phyloP scores from a whole-genome alignment of 257 asterid genomes.

The Leptodermis oblonga region DNA sequence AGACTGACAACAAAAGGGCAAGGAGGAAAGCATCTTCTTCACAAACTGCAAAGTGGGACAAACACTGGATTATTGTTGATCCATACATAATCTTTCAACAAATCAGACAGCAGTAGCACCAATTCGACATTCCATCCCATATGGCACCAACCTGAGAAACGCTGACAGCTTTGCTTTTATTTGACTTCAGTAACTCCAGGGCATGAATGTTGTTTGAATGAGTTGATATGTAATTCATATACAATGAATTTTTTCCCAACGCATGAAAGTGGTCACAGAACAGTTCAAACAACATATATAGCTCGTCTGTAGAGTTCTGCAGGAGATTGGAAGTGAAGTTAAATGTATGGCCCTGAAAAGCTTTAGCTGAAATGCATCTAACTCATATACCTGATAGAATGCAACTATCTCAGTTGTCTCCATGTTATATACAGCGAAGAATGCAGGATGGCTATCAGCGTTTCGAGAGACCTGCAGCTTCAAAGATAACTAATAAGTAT shows the following conservation, averaged over 20 bases:
- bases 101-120: neutral
- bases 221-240: constrained; percentile 70
- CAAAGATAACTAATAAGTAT: constrained; percentile 25
- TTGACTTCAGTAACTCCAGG: constrained; percentile 68
- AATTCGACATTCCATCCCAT: neutral
- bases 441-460: constrained; percentile 85
- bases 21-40: constrained; percentile 68
- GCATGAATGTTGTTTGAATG: constrained; percentile 87
- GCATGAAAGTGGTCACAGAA: constrained; percentile 84
- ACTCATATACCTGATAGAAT: constrained; percentile 65
- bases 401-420: constrained; percentile 89
- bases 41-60: constrained; percentile 59
- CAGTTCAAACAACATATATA: constrained; percentile 69
- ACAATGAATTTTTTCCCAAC: constrained; percentile 60
- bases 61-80: constrained; percentile 8
- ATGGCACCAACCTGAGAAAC: constrained; percentile 53
- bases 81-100: neutral
- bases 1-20: constrained; percentile 85
- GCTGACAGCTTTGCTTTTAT: constrained; percentile 67
- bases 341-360: neutral
- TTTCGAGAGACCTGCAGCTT: constrained; percentile 64
- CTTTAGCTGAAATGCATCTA: constrained; percentile 12
- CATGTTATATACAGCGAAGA: constrained; percentile 96
- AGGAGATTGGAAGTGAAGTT: constrained; percentile 17
- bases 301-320: constrained; percentile 94